A percentile compares a stretch with the other conserved stretches of the same genome.
Conservation (phyloP, 805 yeast genomes). For the Hanseniaspora taiwanica region DNA sequence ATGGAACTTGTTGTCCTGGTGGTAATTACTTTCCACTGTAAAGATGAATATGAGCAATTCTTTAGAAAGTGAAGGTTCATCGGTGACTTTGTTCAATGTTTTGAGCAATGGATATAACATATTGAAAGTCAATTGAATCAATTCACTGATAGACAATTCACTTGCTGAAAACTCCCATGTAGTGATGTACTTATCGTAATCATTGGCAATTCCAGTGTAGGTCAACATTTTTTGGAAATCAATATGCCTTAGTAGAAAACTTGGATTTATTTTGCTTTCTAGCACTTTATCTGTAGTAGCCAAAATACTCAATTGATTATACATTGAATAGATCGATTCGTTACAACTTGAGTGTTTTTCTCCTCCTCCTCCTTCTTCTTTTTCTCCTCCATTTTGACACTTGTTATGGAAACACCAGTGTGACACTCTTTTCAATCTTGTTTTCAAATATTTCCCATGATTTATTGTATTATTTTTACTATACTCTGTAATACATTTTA, state of each 20-base stretch:
- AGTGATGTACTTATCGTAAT: constrained; percentile 7
- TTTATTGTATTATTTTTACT: too few species aligned
- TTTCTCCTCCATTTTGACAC: neutral
- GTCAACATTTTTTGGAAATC: too few species aligned
- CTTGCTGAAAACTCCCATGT: constrained; percentile 22
- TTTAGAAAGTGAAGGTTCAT: neutral
- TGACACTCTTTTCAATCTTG: neutral
- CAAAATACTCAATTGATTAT: neutral
- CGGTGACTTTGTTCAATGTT: constrained; percentile 5
- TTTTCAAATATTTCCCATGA: neutral
- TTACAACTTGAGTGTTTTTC: neutral
- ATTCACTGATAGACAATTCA: constrained; percentile 13
- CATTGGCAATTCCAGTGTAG: neutral
- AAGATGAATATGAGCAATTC: constrained; percentile 33
- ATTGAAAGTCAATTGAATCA: constrained; percentile 17
- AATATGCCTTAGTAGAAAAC: too few species aligned
- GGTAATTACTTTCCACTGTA: constrained; percentile 64
- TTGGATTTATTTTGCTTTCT: too few species aligned
- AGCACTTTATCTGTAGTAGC: too few species aligned
- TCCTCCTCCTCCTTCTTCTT: neutral
- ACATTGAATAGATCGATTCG: neutral
- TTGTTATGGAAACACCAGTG: neutral
- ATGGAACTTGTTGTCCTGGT: constrained; percentile 81
- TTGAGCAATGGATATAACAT: constrained; percentile 13
- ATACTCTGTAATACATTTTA: too few species aligned